Evolutionary conservation across 306 rosid genomes (phyloP), one percentile per base, ranked within the genome.

Genomic region (Fragaria vesca): DNA sequence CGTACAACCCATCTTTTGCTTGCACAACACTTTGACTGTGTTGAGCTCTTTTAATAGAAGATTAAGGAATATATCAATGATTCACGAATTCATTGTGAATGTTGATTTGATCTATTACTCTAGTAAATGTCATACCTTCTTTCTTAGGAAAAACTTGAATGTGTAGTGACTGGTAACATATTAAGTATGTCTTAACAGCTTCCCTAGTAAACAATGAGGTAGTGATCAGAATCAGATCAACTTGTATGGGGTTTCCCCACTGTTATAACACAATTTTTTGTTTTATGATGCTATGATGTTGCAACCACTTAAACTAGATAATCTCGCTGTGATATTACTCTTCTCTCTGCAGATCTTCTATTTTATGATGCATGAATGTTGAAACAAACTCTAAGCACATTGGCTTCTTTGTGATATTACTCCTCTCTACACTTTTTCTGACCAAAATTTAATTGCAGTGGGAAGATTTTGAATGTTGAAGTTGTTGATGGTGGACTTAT

Each of bases 401-500:
- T 72, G n/a, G 6, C 24, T 17, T 57, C 28, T 46, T 32, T 66
- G 20, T 51, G 12, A 0, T 32, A 36, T 48, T 73, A 18, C 12
- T 38, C 46, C 15, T 15, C 17, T 38, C 58, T 18, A 45, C 72
- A 73, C 26, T 77, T 4, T 28, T 26, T 26, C 40, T 16, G 32
- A 51, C 13, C 24, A 72, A 28, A 40, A 48, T 48, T 63, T 58
- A 43, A 66, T 82, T 81, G 88, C 96, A 95, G 97, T 80, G 99
- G 99, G 24, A 83, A 93, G 65, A 89, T 95, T 82, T 68, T 91
- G 88, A 84, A 89, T 66, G 85, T 95, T 73, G 97, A 91, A 71
- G 87, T 95, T 62, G 99, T 91, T 63, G 99, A 95, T 63, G 98
- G 97, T 76, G 99, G 98, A 76, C 82, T 95, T 77, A 80, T 93